Conservation (phyloP, 371 early-diverging fungal genomes). For the Basidiobolus meristosporus region DNA sequence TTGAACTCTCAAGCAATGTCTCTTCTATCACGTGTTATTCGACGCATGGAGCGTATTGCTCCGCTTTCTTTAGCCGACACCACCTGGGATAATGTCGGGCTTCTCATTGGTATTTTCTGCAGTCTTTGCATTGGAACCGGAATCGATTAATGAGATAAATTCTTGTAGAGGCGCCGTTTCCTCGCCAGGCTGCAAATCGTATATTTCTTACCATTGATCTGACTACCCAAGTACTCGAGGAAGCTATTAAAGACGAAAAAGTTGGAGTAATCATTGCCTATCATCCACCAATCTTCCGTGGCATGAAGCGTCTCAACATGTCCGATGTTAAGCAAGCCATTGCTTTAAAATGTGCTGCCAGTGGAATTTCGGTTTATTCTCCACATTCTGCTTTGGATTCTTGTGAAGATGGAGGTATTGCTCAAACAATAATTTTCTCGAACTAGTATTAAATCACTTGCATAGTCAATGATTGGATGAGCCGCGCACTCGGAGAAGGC, state of each 20-base stretch:
- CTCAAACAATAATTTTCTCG: no score
- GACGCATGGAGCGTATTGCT: slow-evolving; percentile 65
- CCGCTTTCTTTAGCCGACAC: slow-evolving; percentile 75
- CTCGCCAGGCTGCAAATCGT: slow-evolving; percentile 5
- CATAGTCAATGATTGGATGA: slow-evolving; percentile 69
- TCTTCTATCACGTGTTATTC: slow-evolving; percentile 8
- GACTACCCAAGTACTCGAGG: slow-evolving; percentile 72
- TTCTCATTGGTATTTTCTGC: slow-evolving; percentile 49
- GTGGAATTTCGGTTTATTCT: slow-evolving; percentile 81
- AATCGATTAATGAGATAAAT: not conserved
- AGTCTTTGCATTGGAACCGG: not conserved
- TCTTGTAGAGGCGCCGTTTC: slow-evolving; percentile 2
- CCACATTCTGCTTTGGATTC: slow-evolving; percentile 95
- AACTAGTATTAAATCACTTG: not conserved
- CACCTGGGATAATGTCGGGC: slow-evolving; percentile 95
- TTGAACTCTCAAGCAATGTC: no score
- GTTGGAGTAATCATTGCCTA: slow-evolving; percentile 85
- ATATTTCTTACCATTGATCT: slow-evolving; percentile 93
- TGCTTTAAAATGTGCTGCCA: slow-evolving; percentile 61
- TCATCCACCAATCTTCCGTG: slow-evolving; percentile 90
- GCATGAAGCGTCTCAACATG: slow-evolving; percentile 63
- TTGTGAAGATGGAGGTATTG: slow-evolving; percentile 44
- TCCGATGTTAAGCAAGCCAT: slow-evolving; percentile 59
- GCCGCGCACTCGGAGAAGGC: slow-evolving; percentile 36
- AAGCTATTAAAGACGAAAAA: slow-evolving; percentile 58